Evolutionary conservation across 2,329 filamentous ascomycete species (phyloP), one percentile per base, ranked within the genome.

Genomic region (Kalmusia sp.): DNA sequence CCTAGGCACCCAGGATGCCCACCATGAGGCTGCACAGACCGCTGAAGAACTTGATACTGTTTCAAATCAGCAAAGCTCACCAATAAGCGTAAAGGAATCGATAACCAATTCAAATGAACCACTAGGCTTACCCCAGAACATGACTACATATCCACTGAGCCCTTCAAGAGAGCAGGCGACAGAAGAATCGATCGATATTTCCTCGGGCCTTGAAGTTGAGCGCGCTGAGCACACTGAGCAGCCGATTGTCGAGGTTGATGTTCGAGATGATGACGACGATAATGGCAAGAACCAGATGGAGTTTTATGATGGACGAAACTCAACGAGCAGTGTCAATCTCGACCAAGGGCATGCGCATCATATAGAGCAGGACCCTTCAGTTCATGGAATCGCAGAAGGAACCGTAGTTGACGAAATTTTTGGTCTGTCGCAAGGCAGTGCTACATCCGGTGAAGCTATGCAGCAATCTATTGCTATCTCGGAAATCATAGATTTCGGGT

Each of bases 401-500:
- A 11, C 21, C 14, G 14, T 8, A 2, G n/a, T 19, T 11, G 15
- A 24, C 4, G 15, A 9, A 41, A n/a, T 24, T 2, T 21, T 22
- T 15, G 7, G 9, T 9, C 7, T 6, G 8, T 31, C 30, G 6
- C n/a, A 30, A 27, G 6, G 7, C 5, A n/a, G 38, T 28, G 15
- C 9, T n/a, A 37, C 22, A 4, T 33, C 21, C 14, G 33, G 11
- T 45, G 15, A 17, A 17, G 41, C 24, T 9, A 63, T 43, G 12
- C 40, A 58, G 2, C 50, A 24, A 6, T 53, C 55, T 17, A 38
- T 40, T n/a, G 34, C 40, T 31, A 43, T 35, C 2, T 55, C 59
- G 21, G 59, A 62, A 24, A 48, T 69, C 7, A 50, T 69, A 22
- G 63, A 71, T 52, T 48, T 69, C 17, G 64, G 60, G 8, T 65